phyloP scores from a whole-genome alignment of 805 yeast species.

The Candida golubevii region DNA sequence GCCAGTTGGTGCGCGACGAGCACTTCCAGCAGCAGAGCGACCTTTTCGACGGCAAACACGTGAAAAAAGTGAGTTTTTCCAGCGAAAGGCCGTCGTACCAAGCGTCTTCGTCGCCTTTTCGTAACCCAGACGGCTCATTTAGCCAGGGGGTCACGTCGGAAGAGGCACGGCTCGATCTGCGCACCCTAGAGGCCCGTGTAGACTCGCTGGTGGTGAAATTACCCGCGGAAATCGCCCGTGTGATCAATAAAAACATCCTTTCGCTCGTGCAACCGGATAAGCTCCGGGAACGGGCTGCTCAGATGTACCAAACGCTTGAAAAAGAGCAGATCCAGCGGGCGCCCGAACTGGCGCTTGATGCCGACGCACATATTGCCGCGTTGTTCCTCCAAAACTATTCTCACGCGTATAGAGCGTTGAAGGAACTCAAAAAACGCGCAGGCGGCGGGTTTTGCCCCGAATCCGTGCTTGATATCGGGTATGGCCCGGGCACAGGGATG shows the following conservation, averaged over 20 bases:
- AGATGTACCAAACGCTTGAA: constrained; percentile 46
- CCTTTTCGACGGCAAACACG: constrained; percentile 3
- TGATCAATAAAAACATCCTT: constrained; percentile 62
- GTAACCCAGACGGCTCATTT: constrained; percentile 38
- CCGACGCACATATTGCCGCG: constrained; percentile 78
- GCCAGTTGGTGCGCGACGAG: constrained; percentile 14
- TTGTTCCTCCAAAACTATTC: constrained; percentile 80
- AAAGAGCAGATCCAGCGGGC: constrained; percentile 52
- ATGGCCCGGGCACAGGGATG: constrained; percentile 92
- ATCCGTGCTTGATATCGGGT: constrained; percentile 72
- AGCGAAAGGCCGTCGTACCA: constrained; percentile 4
- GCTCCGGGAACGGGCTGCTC: constrained; percentile 59
- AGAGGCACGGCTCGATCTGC: constrained; percentile 54
- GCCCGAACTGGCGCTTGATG: constrained; percentile 43
- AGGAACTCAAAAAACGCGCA: constrained; percentile 56
- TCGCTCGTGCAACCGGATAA: constrained; percentile 58
- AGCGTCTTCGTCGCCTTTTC: constrained; percentile 26
- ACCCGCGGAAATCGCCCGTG: constrained; percentile 53
- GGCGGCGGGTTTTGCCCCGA: constrained; percentile 58
- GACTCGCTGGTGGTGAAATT: constrained; percentile 49
- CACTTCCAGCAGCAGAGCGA: constrained; percentile 9
- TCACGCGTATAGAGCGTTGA: constrained; percentile 57
- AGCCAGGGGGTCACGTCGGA: constrained; percentile 41
- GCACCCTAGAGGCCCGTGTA: constrained; percentile 54
- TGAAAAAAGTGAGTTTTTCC: constrained; percentile 2